Evolutionary conservation across 2,329 filamentous ascomycete genomes (phyloP), one percentile per base, ranked within the genome.

Genomic region (Cordyceps fumosorosea): DNA sequence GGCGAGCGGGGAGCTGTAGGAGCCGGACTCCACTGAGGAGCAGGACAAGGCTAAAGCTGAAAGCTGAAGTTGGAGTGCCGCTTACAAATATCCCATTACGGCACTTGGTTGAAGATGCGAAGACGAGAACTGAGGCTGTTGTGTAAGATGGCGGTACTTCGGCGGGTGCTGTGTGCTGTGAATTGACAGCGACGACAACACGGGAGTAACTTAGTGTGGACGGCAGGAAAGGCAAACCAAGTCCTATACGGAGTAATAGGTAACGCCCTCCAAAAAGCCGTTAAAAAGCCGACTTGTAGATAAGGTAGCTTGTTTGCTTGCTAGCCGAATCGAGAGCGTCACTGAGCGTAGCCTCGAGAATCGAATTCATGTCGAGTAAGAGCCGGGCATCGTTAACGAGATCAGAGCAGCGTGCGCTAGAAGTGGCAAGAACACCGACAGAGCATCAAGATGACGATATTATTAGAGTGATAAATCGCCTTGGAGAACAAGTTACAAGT

Each of bases 311-410:
- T 44, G 6, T 12, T 34, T 2, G 26, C n/a, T 57, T 48, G 29
- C 42, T 57, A 57, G 55, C 55, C 55, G 55, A 57, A 34, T 57
- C n/a, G 18, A 20, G n/a, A 22, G 44, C 26, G n/a, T 56, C 44
- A 57, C 54, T 24, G 29, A 7, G 29, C 29, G 54, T 47, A 16
- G 55, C n/a, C n/a, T 11, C 16, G 54, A 22, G 24, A 20, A n/a
- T 22, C 20, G 18, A 34, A 20, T 54, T 40, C 2, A 10, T 11
- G 11, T 47, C 18, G 10, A 47, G 11, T 24, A 20, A 8, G 48
- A 26, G 48, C 24, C 24, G 16, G 45, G 45, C 11, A 26, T n/a
- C 11, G 40, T 44, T 44, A 14, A 37, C 44, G 40, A 48, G 26
- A 37, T 48, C n/a, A 12, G 42, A n/a, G 29, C 11, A 16, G 42